Percentiles rank a stretch among this genome's conserved stretches.
phyloP scores from a whole-genome alignment of 164 flowering plant genomes.

The Nymphaea colorata region DNA sequence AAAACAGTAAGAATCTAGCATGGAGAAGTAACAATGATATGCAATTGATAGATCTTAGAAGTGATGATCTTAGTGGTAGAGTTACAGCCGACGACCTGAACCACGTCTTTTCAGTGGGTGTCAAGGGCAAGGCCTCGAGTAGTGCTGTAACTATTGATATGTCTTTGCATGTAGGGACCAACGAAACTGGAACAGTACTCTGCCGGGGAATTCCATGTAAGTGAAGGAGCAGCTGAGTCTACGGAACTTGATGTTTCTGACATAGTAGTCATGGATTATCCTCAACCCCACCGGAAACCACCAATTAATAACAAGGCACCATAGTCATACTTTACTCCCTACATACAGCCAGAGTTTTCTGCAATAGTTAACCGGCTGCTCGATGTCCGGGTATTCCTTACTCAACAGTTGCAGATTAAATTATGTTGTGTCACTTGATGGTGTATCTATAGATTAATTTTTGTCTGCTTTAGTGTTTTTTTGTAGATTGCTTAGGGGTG shows the following conservation, averaged over 20 bases:
- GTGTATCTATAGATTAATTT: not conserved
- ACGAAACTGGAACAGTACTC: not conserved
- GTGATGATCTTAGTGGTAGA: not conserved
- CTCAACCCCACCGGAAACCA: conserved; percentile 41
- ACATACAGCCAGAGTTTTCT: not conserved
- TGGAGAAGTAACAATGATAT: not conserved
- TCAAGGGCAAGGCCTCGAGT: not conserved
- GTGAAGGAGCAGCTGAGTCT: not conserved
- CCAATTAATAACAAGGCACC: conserved; percentile 37
- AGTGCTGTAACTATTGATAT: not conserved
- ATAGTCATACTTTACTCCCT: not conserved
- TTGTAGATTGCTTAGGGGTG: too few species aligned
- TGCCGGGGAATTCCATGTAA: not conserved
- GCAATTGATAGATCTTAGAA: not conserved
- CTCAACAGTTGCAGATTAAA: not conserved
- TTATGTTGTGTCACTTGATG: not conserved
- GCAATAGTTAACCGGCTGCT: not conserved
- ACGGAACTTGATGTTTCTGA: not conserved
- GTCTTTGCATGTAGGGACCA: not conserved
- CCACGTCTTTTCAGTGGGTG: too few species aligned
- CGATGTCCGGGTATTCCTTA: not conserved
- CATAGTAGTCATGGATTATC: conserved; percentile 35
- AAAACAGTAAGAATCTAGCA: not conserved
- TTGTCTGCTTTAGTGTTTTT: not conserved
- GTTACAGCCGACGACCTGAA: too few species aligned